Percentiles rank a stretch among this genome's conserved stretches.
Evolutionary conservation across 2,329 filamentous ascomycete species (phyloP).

Genomic region (Didymella pinodella): DNA sequence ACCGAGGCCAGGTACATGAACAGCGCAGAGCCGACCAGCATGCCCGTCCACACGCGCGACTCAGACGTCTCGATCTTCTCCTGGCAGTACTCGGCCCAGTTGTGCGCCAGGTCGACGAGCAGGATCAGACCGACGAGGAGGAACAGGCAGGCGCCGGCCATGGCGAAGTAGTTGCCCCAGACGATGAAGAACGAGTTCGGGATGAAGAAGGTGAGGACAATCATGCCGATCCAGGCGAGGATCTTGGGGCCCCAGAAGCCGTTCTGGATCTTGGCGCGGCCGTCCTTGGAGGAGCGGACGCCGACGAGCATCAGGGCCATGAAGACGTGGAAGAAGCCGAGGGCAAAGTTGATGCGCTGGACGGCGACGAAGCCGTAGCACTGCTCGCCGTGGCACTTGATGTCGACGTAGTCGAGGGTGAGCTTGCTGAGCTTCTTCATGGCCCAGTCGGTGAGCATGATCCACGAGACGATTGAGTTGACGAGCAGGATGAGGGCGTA

Average conservation of each 20-base stretch:
- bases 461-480: slow-evolving; percentile 97
- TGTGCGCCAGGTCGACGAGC: slow-evolving; percentile 92
- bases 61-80: slow-evolving; percentile 91
- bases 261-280: slow-evolving; percentile 88
- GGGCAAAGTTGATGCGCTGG: slow-evolving; percentile 96
- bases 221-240: slow-evolving; percentile 83
- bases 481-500: slow-evolving; percentile 93
- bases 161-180: slow-evolving; percentile 93
- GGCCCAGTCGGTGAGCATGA: slow-evolving; percentile 99
- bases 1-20: slow-evolving; percentile 92
- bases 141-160: slow-evolving; percentile 90
- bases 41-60: slow-evolving; percentile 80
- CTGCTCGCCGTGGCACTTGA: slow-evolving; percentile 85
- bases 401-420: slow-evolving; percentile 94
- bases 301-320: slow-evolving; percentile 86
- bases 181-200: slow-evolving; percentile 93
- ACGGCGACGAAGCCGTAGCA: slow-evolving; percentile 97
- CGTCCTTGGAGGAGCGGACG: slow-evolving; percentile 85
- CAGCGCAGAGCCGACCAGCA: slow-evolving; percentile 90
- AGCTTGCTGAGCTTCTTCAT: slow-evolving; percentile 93
- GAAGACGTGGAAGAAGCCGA: slow-evolving; percentile 90
- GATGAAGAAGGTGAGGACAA: slow-evolving; percentile 93
- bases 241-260: slow-evolving; percentile 99
- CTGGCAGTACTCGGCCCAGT: slow-evolving; percentile 96
- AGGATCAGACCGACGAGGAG: slow-evolving; percentile 90